These are phyloP conservation scores for Mycena amicta DNA, from an alignment of 768 basidiomycete species.

Conservation along the genomic window DNA sequence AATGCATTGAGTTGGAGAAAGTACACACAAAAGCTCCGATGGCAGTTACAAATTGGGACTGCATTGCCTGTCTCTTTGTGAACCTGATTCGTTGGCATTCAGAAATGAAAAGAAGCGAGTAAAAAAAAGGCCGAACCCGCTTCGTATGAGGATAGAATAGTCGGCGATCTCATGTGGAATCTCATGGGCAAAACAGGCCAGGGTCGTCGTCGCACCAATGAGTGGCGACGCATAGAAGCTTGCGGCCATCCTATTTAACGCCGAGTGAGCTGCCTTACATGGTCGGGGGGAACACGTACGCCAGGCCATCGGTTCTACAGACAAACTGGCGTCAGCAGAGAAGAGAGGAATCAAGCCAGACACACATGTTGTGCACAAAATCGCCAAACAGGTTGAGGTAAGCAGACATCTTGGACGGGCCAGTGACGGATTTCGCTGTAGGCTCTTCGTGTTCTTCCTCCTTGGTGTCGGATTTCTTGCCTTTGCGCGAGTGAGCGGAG, in stretches of 20 bases:
- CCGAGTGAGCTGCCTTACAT: constrained; percentile 5
- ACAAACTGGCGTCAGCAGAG: constrained; percentile 19
- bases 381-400: constrained; percentile 93
- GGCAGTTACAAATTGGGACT: constrained; percentile 89
- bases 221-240: constrained; percentile 96
- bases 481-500: constrained; percentile 45
- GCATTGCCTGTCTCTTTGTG: constrained; percentile 90
- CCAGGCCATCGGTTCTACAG: constrained; percentile 85
- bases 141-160: constrained; percentile 89
- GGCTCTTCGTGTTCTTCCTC: constrained; percentile 24
- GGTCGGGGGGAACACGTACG: constrained; percentile 50
- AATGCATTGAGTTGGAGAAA: constrained; percentile 23
- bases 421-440: constrained; percentile 36
- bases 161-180: constrained; percentile 98
- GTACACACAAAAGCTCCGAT: constrained; percentile 86
- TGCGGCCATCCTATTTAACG: constrained; percentile 74
- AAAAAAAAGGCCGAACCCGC: constrained; percentile 44
- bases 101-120: neutral
- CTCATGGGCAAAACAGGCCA: constrained; percentile 94
- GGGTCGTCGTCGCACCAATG: constrained; percentile 92
- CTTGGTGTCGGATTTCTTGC: constrained; percentile 32
- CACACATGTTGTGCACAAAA: constrained; percentile 92
- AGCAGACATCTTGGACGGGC: constrained; percentile 83
- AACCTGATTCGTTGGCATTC: constrained; percentile 38
- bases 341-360: constrained; percentile 14